phyloP scores from a whole-genome alignment of 202 grass and related monocot species.

The Carex arenaria region DNA sequence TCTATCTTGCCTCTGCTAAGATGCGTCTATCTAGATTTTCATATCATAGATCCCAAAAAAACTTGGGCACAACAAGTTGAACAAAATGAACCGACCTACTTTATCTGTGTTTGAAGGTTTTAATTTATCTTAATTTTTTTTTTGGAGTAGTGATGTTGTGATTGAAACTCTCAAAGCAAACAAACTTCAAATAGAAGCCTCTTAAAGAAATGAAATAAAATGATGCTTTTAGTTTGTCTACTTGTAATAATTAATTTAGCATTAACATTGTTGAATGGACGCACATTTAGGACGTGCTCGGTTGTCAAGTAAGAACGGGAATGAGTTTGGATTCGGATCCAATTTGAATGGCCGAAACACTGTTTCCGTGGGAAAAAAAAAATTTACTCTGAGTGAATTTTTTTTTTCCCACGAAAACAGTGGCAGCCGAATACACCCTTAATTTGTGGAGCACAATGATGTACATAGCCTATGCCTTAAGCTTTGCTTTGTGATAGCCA shows the following conservation, averaged over 20 bases:
- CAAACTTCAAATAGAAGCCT: neutral
- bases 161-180: neutral
- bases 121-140: neutral
- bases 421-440: too few species aligned
- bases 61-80: neutral
- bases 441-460: neutral
- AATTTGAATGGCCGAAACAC: too few species aligned
- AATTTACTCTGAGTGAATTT: too few species aligned
- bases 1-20: too few species aligned
- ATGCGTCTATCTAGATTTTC: neutral
- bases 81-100: conserved; percentile 1
- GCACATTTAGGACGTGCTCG: too few species aligned
- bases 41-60: neutral
- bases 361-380: too few species aligned
- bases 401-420: too few species aligned
- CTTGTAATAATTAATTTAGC: neutral
- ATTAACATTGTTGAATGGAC: neutral
- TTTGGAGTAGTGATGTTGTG: neutral
- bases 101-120: neutral
- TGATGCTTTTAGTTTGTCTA: neutral
- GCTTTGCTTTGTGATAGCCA: neutral
- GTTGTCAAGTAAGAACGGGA: too few species aligned
- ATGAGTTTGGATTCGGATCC: too few species aligned
- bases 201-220: neutral
- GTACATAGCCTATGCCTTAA: neutral